Conservation (phyloP, 2,329 filamentous ascomycete genomes). For the Talaromyces atroroseus region DNA sequence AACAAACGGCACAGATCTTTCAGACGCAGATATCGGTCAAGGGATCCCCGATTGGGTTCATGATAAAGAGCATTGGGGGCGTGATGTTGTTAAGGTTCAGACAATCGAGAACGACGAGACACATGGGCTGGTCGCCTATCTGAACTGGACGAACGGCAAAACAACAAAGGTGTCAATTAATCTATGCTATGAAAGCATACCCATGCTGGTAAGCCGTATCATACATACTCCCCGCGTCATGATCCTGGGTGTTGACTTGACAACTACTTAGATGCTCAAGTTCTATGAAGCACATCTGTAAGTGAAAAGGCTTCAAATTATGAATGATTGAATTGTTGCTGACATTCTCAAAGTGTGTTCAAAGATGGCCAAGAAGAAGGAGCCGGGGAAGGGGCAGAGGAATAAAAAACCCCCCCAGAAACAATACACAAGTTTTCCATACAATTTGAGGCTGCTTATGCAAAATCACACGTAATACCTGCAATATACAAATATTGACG, state of each 20-base stretch:
- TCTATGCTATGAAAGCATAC: slow-evolving; percentile 40
- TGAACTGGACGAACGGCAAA: slow-evolving; percentile 40
- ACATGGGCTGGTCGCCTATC: slow-evolving; percentile 8
- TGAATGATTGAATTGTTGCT: not conserved
- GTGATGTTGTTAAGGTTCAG: slow-evolving; percentile 36
- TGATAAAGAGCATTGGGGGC: slow-evolving; percentile 39
- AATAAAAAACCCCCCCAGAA: not conserved
- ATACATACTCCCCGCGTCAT: not conserved
- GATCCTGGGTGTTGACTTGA: slow-evolving; percentile 14
- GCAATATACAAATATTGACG: not conserved
- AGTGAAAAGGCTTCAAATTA: slow-evolving; percentile 17
- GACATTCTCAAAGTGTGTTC: slow-evolving; percentile 2
- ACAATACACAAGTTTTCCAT: not conserved
- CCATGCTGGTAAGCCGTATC: slow-evolving; percentile 34
- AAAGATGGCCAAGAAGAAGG: not conserved
- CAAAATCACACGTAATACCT: not conserved
- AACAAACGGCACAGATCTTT: slow-evolving; percentile 16
- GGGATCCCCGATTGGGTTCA: slow-evolving; percentile 33
- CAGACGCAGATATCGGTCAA: slow-evolving; percentile 3
- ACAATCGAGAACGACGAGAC: slow-evolving; percentile 36
- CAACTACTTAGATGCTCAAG: slow-evolving; percentile 37
- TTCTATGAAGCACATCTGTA: slow-evolving; percentile 48
- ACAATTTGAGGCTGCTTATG: not conserved
- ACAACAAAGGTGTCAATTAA: slow-evolving; percentile 39
- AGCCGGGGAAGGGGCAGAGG: not conserved